phyloP scores from a whole-genome alignment of 2,329 filamentous ascomycete genomes.

The Colletotrichum scovillei region DNA sequence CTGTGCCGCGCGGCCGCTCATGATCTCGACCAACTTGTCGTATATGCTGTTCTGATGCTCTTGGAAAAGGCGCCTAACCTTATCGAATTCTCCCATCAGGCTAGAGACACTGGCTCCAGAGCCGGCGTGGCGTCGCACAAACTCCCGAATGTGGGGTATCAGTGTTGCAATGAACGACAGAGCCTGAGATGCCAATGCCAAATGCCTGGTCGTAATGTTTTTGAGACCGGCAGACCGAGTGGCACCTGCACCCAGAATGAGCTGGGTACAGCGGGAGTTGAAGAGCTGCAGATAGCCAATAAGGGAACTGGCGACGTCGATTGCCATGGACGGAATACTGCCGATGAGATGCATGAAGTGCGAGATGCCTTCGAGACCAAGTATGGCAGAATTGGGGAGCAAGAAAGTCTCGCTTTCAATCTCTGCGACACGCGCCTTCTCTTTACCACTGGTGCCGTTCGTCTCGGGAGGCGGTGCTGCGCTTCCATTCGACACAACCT shows the following conservation, averaged over 20 bases:
- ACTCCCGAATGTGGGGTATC: slow-evolving; percentile 91
- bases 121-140: slow-evolving; percentile 80
- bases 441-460: slow-evolving; percentile 64
- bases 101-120: slow-evolving; percentile 63
- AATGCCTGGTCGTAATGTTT: slow-evolving; percentile 96
- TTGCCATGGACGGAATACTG: slow-evolving; percentile 88
- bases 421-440: slow-evolving; percentile 76
- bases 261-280: slow-evolving; percentile 95
- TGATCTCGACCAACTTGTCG: slow-evolving; percentile 93
- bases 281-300: slow-evolving; percentile 91
- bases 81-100: slow-evolving; percentile 88
- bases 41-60: slow-evolving; percentile 93
- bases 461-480: slow-evolving; percentile 51
- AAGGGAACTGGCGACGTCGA: slow-evolving; percentile 82
- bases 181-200: slow-evolving; percentile 91
- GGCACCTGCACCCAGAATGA: slow-evolving; percentile 94
- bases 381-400: slow-evolving; percentile 84
- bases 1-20: slow-evolving; percentile 79
- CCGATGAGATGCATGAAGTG: slow-evolving; percentile 85
- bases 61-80: slow-evolving; percentile 83
- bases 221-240: slow-evolving; percentile 89
- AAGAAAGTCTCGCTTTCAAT: slow-evolving; percentile 90
- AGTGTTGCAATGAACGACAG: slow-evolving; percentile 88
- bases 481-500: slow-evolving; percentile 28
- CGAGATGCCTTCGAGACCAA: slow-evolving; percentile 84